phyloP scores from a whole-genome alignment of 352 stramenopile genomes.

The Blastocystis sp. region DNA sequence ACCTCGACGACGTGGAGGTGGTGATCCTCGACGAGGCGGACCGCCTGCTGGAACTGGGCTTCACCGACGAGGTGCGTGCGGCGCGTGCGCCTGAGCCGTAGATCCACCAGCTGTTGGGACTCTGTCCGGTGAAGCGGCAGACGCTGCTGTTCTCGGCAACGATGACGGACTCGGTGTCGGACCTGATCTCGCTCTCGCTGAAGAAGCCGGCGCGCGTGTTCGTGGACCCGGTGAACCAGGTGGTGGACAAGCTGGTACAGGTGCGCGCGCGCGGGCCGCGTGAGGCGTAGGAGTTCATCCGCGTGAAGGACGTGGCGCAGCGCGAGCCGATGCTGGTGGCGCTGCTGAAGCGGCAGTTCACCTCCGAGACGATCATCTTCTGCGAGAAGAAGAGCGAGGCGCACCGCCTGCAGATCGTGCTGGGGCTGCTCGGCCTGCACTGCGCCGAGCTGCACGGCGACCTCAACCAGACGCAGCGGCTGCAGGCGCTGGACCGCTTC shows the following conservation, averaged over 20 bases:
- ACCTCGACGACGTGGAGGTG: slow-evolving; percentile 95
- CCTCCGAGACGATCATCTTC: slow-evolving; percentile 89
- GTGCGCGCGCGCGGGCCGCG: background rate
- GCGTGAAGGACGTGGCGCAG: slow-evolving; percentile 86
- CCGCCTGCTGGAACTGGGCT: slow-evolving; percentile 92
- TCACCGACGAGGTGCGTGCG: slow-evolving; percentile 87
- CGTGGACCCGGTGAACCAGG: slow-evolving; percentile 87
- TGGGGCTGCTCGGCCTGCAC: slow-evolving; percentile 84
- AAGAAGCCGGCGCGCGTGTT: slow-evolving; percentile 90
- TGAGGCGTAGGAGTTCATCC: slow-evolving; percentile 86
- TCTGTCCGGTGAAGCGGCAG: slow-evolving; percentile 88
- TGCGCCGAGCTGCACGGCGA: slow-evolving; percentile 96
- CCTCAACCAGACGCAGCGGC: slow-evolving; percentile 88
- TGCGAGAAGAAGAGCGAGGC: slow-evolving; percentile 94
- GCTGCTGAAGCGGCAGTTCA: slow-evolving; percentile 90
- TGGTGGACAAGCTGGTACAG: slow-evolving; percentile 90
- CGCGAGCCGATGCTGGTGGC: slow-evolving; percentile 90
- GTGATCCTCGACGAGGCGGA: slow-evolving; percentile 90
- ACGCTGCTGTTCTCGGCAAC: slow-evolving; percentile 98
- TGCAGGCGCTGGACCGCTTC: slow-evolving; percentile 92
- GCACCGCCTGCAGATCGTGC: slow-evolving; percentile 93
- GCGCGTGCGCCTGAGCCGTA: background rate
- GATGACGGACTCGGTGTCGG: slow-evolving; percentile 92
- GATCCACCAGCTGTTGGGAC: slow-evolving; percentile 86
- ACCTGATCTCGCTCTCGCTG: slow-evolving; percentile 91